Evolutionary conservation across 495 filamentous ascomycete genomes (phyloP).

Genomic region (Aspergillus coremiiformis): DNA sequence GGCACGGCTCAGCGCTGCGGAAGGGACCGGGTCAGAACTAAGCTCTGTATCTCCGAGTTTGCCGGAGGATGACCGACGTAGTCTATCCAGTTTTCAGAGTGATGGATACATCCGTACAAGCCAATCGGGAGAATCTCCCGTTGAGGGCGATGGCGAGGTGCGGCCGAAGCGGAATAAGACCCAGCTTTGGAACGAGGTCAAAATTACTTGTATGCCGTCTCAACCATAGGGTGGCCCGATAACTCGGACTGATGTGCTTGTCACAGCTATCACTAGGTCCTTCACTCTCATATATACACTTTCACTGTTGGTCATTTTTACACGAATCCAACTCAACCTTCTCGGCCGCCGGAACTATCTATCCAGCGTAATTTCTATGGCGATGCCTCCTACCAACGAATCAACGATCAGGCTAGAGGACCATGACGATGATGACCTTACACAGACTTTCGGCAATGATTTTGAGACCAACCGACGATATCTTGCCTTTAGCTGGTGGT

Average conservation of each 20-base stretch:
- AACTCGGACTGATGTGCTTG: background rate
- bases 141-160: conserved; percentile 27
- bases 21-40: conserved; percentile 51
- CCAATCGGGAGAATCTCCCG: conserved; percentile 52
- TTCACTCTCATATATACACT: conserved; percentile 90
- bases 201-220: conserved; percentile 70
- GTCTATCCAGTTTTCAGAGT: conserved; percentile 66
- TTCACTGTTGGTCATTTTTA: conserved; percentile 82
- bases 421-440: conserved; percentile 70
- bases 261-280: conserved; percentile 76
- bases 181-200: conserved; percentile 96
- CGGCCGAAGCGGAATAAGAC: conserved; percentile 72
- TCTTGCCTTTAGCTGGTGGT: conserved; percentile 96
- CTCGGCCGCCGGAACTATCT: conserved; percentile 92
- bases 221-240: background rate
- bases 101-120: conserved; percentile 75
- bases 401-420: conserved; percentile 81
- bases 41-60: conserved; percentile 69
- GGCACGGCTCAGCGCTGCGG: conserved; percentile 46
- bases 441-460: conserved; percentile 77
- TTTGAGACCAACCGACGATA: conserved; percentile 92
- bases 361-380: conserved; percentile 84
- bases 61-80: conserved; percentile 76
- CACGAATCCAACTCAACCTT: conserved; percentile 93
- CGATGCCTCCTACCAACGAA: conserved; percentile 50